phyloP scores from a whole-genome alignment of 257 asterid species.

The Vinca minor region DNA sequence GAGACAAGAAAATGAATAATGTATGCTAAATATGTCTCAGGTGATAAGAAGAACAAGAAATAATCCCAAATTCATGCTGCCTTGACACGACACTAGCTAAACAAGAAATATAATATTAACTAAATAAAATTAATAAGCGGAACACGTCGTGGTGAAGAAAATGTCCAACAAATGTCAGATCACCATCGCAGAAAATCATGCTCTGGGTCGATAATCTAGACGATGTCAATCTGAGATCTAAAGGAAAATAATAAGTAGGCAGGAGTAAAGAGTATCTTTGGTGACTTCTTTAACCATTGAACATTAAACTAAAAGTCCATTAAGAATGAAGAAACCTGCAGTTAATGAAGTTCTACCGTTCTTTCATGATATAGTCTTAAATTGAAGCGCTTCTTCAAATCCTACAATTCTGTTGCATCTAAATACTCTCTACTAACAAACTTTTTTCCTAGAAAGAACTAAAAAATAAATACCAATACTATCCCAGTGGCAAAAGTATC shows the following conservation, averaged over 20 bases:
- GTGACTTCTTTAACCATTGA: background rate
- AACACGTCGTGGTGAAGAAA: background rate
- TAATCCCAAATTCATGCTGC: background rate
- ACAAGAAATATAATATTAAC: background rate
- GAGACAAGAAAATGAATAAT: conserved; percentile 19
- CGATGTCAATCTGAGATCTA: background rate
- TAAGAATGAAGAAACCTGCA: background rate
- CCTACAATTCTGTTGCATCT: background rate
- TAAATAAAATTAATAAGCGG: background rate
- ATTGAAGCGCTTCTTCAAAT: background rate
- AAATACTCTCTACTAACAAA: background rate
- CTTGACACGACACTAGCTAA: background rate
- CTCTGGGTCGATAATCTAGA: too few relatives aligned
- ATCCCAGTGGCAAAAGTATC: background rate
- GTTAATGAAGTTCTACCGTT: background rate
- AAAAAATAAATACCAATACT: background rate
- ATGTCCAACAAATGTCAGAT: background rate
- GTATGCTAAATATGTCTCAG: conserved; percentile 7
- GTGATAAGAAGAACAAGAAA: background rate
- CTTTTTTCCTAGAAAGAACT: background rate
- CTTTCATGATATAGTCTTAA: background rate
- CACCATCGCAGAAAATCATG: background rate
- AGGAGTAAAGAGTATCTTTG: background rate
- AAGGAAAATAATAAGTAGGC: background rate
- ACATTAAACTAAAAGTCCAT: background rate